Evolutionary conservation across 108 stramenopile species (phyloP), one percentile per base, ranked within the genome.

Genomic region (Licmophora abbreviata): DNA sequence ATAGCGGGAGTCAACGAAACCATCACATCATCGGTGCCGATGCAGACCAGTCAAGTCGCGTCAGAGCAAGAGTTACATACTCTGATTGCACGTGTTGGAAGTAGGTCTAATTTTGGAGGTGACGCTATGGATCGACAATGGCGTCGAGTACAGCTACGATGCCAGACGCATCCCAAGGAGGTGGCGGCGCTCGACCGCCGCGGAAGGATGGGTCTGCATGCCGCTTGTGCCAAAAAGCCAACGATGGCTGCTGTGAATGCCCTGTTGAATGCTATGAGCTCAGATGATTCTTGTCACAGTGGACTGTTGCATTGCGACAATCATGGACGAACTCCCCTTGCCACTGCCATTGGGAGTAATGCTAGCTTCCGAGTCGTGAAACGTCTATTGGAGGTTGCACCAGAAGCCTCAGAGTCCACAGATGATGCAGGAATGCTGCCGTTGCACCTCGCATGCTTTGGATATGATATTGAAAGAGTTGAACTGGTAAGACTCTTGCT

Each of bases 401-500:
- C n/a, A n/a, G n/a, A n/a, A n/a, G n/a, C n/a, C n/a, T n/a, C n/a
- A n/a, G n/a, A n/a, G n/a, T n/a, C n/a, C n/a, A n/a, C n/a, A n/a
- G 38, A 40, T 5, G 18, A 40, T 20, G 38, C 18, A 3, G 38
- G 38, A 18, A 40, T 18, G 15, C 18, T 20, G 20, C 38, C 38
- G 41, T 31, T 75, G 55, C 62, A 62, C 59, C 42, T 61, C 58
- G 27, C 71, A 47, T 59, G 79, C 61, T 50, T 28, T 67, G 14
- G 65, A 31, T 54, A 66, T 54, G 65, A 61, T 8, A 51, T 54
- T 32, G 54, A 64, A 43, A n/a, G n/a, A n/a, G n/a, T n/a, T n/a
- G 64, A 69, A 7, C 51, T 80, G 29, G 49, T 66, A 32, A 61
- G 59, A 25, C 15, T 48, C 7, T n/a, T 68, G 23, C 21, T 68